These are phyloP conservation scores for Paratinospora sagittata DNA, from an alignment of 164 flowering plant species.

Conservation along the genomic window DNA sequence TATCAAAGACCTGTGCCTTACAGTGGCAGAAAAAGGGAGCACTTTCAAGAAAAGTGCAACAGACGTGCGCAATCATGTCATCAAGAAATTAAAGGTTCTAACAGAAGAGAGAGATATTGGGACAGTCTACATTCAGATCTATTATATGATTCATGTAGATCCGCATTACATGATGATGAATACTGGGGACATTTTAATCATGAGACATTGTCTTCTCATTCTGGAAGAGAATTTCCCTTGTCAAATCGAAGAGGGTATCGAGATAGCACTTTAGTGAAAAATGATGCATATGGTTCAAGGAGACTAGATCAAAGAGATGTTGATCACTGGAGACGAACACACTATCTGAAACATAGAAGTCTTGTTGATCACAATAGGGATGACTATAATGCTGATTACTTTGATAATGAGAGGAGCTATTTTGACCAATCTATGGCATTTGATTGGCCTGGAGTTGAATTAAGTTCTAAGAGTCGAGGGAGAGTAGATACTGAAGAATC, in stretches of 20 bases:
- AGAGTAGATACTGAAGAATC: slow-evolving; percentile 17
- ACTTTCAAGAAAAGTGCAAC: slow-evolving; percentile 15
- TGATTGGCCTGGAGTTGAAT: slow-evolving; percentile 19
- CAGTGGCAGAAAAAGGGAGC: slow-evolving; percentile 18
- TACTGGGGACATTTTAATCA: slow-evolving; percentile 15
- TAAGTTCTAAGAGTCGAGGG: slow-evolving; percentile 20
- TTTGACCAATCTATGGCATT: slow-evolving; percentile 17
- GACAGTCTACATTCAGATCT: slow-evolving; percentile 15
- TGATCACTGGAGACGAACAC: slow-evolving; percentile 16
- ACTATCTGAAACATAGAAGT: slow-evolving; percentile 15
- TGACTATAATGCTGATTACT: slow-evolving; percentile 11
- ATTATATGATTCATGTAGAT: slow-evolving; percentile 8
- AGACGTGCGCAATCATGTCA: slow-evolving; percentile 13
- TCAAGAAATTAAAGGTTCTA: slow-evolving; percentile 23
- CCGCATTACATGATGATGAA: slow-evolving; percentile 17
- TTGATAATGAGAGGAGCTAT: slow-evolving; percentile 16
- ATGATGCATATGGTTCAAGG: slow-evolving; percentile 20
- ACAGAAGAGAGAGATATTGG: slow-evolving; percentile 23
- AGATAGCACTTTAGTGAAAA: slow-evolving; percentile 18
- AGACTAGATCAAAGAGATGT: slow-evolving; percentile 15
- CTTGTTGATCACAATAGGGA: slow-evolving; percentile 15
- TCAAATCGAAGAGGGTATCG: slow-evolving; percentile 21
- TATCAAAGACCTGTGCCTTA: slow-evolving; percentile 18
- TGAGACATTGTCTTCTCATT: slow-evolving; percentile 13
- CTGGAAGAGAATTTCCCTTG: slow-evolving; percentile 22